A percentile compares a stretch with the other conserved stretches of the same genome.
phyloP scores from a whole-genome alignment of 2,329 filamentous ascomycete genomes.

The Fusarium musae region DNA sequence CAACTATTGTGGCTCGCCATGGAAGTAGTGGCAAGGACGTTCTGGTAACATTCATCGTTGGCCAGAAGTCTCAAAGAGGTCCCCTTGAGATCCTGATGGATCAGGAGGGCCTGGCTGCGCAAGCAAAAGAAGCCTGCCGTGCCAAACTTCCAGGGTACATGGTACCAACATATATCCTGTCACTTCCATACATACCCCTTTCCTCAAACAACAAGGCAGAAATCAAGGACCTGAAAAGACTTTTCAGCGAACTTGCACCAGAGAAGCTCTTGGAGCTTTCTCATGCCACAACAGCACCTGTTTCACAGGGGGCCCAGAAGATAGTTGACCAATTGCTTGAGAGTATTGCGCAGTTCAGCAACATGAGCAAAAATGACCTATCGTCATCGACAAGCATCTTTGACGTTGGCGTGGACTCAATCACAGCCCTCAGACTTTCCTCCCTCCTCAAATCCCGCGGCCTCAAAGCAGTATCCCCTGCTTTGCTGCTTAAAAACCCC shows the following conservation, averaged over 20 bases:
- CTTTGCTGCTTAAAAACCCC: conserved; percentile 73
- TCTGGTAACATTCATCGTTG: conserved; percentile 78
- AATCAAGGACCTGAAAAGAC: conserved; percentile 70
- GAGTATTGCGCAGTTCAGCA: conserved; percentile 65
- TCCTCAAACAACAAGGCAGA: conserved; percentile 93
- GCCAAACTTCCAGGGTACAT: conserved; percentile 83
- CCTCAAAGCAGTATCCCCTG: conserved; percentile 69
- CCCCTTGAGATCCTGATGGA: conserved; percentile 44
- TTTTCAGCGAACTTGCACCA: conserved; percentile 72
- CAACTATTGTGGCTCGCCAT: conserved; percentile 79
- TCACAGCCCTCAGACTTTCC: conserved; percentile 80
- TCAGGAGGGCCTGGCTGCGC: conserved; percentile 53
- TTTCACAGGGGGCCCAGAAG: conserved; percentile 47
- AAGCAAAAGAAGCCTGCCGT: conserved; percentile 72
- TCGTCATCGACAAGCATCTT: conserved; percentile 75
- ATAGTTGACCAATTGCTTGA: conserved; percentile 61
- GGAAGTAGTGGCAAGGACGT: conserved; percentile 80
- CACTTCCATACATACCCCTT: conserved; percentile 77
- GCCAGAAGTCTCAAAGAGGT: background rate
- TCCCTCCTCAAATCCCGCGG: conserved; percentile 71
- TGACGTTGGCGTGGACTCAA: conserved; percentile 88
- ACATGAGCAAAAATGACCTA: conserved; percentile 57
- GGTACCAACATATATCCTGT: conserved; percentile 87
- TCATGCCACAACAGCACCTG: conserved; percentile 40
- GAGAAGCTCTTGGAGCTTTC: conserved; percentile 71